These are phyloP conservation scores for Colletotrichum godetiae DNA, from an alignment of 2,329 filamentous ascomycete genomes.

Conservation along the genomic window DNA sequence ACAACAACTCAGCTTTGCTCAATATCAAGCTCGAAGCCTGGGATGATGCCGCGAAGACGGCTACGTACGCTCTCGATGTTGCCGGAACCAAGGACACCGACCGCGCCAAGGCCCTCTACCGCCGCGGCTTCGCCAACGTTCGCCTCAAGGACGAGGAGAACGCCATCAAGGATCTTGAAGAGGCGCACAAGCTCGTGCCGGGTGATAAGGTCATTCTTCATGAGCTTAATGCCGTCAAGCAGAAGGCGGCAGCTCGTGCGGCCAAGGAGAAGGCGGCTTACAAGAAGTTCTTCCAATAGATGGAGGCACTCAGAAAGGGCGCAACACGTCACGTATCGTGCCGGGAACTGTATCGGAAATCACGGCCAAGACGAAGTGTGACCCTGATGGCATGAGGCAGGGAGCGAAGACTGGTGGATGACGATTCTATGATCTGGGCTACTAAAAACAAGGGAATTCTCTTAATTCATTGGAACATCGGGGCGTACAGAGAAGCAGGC, in stretches of 20 bases:
- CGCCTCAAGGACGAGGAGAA: slow-evolving; percentile 86
- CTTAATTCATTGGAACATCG: slow-evolving; percentile 11
- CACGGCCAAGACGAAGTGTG: background rate
- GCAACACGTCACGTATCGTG: background rate
- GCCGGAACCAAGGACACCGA: slow-evolving; percentile 76
- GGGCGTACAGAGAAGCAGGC: slow-evolving; percentile 28
- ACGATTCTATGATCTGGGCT: slow-evolving; percentile 15
- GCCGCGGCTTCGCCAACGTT: slow-evolving; percentile 80
- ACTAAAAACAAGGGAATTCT: slow-evolving; percentile 4
- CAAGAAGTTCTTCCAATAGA: slow-evolving; percentile 84
- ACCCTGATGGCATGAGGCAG: background rate
- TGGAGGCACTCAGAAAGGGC: background rate
- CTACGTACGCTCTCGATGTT: slow-evolving; percentile 78
- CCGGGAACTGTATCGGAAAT: background rate
- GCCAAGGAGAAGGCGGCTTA: slow-evolving; percentile 94
- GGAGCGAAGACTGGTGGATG: background rate
- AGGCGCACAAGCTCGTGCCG: slow-evolving; percentile 80
- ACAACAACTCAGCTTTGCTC: slow-evolving; percentile 89
- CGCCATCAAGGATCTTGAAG: slow-evolving; percentile 79
- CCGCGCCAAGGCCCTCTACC: slow-evolving; percentile 89
- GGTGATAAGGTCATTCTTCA: slow-evolving; percentile 79
- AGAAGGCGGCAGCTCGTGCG: slow-evolving; percentile 75
- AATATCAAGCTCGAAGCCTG: slow-evolving; percentile 83
- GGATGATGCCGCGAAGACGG: slow-evolving; percentile 76
- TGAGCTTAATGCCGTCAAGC: slow-evolving; percentile 84